Evolutionary conservation across 208 protist genomes (phyloP).

Genomic region (Trichomonas gallinae): DNA sequence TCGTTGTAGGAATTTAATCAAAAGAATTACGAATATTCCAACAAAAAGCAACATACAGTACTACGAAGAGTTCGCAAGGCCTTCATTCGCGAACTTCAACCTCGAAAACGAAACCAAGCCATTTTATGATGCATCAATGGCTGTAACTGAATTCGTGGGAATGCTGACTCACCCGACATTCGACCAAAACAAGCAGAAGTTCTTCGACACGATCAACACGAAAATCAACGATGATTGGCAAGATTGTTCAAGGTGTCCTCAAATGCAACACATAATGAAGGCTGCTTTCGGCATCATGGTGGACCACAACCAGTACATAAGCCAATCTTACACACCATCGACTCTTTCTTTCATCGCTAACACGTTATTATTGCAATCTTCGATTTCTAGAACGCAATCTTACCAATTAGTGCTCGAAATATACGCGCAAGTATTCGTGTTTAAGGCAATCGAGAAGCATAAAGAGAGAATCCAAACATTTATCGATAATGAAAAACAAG

Average conservation of each 20-base stretch:
- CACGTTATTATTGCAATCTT: not conserved
- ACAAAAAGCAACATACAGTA: not conserved
- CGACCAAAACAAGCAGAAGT: not conserved
- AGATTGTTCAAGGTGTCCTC: not conserved
- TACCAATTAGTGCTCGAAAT: not conserved
- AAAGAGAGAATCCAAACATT: not conserved
- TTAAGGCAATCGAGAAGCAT: not conserved
- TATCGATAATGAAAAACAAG: not conserved
- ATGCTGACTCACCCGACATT: not conserved
- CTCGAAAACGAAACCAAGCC: not conserved
- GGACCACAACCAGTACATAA: not conserved
- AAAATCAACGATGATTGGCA: not conserved
- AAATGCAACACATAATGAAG: not conserved
- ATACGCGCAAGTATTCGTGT: not conserved
- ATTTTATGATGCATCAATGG: not conserved
- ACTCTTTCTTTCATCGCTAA: not conserved
- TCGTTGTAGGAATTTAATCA: not conserved
- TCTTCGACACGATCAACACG: not conserved
- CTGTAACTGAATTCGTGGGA: not conserved
- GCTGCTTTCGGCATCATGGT: not conserved
- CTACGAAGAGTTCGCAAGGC: not conserved
- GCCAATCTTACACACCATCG: not conserved
- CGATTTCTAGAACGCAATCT: not conserved
- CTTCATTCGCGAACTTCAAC: not conserved
- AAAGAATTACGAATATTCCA: not conserved